Percentiles rank a stretch among this genome's conserved stretches.
These are phyloP conservation scores for Crithidia bombi DNA, from an alignment of 208 protist genomes.

Conservation along the genomic window DNA sequence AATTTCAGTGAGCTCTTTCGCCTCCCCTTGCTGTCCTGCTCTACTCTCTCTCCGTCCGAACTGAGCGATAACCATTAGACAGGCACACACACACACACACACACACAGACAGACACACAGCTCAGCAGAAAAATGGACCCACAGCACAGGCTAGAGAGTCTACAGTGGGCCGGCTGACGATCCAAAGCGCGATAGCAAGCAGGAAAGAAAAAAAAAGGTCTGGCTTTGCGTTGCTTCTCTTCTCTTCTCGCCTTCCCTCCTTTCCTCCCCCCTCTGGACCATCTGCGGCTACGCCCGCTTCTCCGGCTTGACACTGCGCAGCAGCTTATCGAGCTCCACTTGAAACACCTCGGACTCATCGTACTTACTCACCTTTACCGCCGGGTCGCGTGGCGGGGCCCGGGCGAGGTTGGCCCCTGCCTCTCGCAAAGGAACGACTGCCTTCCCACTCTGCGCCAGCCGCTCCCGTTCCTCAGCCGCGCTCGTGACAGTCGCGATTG, in stretches of 20 bases:
- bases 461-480: constrained; percentile 19
- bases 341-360: constrained; percentile 44
- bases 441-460: constrained; percentile 27
- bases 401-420: constrained; percentile 23
- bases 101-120: too few relatives aligned
- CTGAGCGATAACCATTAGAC: too few relatives aligned
- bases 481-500: neutral
- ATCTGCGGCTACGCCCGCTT: constrained; percentile 12
- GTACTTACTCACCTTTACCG: constrained; percentile 50
- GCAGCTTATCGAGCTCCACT: constrained; percentile 37
- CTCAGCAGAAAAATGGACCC: too few relatives aligned
- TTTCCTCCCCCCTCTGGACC: neutral
- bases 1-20: too few relatives aligned
- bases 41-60: too few relatives aligned
- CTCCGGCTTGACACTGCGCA: constrained; percentile 15
- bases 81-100: too few relatives aligned
- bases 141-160: too few relatives aligned
- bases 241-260: neutral
- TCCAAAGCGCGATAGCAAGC: too few relatives aligned
- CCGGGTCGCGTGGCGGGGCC: constrained; percentile 32
- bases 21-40: too few relatives aligned
- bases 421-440: constrained; percentile 20
- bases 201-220: neutral
- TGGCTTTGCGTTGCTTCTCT: neutral
- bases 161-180: too few relatives aligned